Conservation (phyloP, 768 basidiomycete genomes). For the Hygrocybe coccinea region DNA sequence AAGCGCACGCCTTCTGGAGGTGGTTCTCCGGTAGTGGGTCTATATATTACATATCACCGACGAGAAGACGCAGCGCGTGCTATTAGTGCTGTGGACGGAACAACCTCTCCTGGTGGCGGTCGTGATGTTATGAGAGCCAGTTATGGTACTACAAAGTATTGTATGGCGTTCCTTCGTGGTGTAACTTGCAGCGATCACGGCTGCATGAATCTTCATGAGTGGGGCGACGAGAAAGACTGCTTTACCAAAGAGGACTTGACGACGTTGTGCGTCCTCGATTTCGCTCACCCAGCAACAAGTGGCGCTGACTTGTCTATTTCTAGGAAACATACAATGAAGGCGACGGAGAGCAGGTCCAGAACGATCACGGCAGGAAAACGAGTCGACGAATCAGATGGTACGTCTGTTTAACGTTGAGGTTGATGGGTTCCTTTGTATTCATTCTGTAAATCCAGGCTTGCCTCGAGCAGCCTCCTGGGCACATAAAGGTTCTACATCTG, state of each 20-base stretch:
- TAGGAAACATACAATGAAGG: constrained; percentile 92
- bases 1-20: constrained; percentile 79
- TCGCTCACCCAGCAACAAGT: constrained; percentile 3
- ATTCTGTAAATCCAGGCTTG: constrained; percentile 38
- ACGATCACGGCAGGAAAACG: constrained; percentile 48
- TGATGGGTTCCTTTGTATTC: constrained; percentile 8
- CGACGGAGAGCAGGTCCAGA: constrained; percentile 67
- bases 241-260: constrained; percentile 96
- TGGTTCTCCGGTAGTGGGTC: constrained; percentile 73
- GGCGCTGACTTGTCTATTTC: constrained; percentile 9
- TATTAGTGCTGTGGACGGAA: constrained; percentile 89
- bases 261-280: constrained; percentile 57
- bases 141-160: constrained; percentile 96
- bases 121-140: constrained; percentile 89
- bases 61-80: constrained; percentile 93
- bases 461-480: constrained; percentile 70
- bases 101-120: constrained; percentile 83
- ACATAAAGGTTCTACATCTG: constrained; percentile 32
- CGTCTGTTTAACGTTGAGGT: constrained; percentile 10
- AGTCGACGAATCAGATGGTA: constrained; percentile 55
- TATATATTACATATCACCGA: constrained; percentile 94
- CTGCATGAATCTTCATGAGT: constrained; percentile 95
- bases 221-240: constrained; percentile 97
- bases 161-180: constrained; percentile 89
- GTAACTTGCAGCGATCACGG: constrained; percentile 78